Percentiles rank a stretch among this genome's conserved stretches.
These are phyloP conservation scores for Crithidia expoeki DNA, from an alignment of 208 protist species.

Conservation along the genomic window DNA sequence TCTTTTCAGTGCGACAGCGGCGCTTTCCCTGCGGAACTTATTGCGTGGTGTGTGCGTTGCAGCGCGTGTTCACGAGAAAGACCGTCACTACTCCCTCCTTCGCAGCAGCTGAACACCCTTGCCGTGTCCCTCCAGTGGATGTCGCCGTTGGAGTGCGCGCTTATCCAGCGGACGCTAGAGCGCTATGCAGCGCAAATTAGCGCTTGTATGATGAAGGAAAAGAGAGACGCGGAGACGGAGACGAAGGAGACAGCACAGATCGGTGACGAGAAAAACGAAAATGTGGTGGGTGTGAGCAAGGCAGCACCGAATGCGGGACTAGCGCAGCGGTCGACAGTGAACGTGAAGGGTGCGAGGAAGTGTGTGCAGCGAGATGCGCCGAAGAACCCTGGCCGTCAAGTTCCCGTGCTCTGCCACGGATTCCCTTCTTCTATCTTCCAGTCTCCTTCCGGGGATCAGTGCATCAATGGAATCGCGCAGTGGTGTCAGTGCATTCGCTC, in stretches of 20 bases:
- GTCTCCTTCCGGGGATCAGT: not conserved
- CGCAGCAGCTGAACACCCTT: not conserved
- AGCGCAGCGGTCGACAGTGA: constrained; percentile 18
- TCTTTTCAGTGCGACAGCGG: constrained; percentile 38
- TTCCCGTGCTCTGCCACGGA: not conserved
- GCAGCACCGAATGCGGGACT: not conserved
- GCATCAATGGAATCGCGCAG: not conserved
- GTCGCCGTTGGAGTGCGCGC: constrained; percentile 35
- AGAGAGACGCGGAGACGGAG: not conserved
- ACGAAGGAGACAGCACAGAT: not conserved
- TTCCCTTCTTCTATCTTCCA: not conserved
- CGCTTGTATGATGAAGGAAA: not conserved
- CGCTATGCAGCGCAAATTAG: constrained; percentile 16
- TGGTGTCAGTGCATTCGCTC: constrained; percentile 4
- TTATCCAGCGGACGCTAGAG: constrained; percentile 21
- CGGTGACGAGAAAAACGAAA: not conserved
- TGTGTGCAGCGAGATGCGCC: not conserved
- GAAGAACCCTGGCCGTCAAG: not conserved
- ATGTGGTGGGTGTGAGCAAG: not conserved
- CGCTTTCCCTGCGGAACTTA: constrained; percentile 37
- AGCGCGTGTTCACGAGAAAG: constrained; percentile 1
- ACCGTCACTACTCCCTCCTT: not conserved
- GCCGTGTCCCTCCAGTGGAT: constrained; percentile 27
- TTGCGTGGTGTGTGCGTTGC: constrained; percentile 30
- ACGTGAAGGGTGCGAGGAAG: not conserved